A percentile compares a stretch with the other conserved stretches of the same genome.
These are phyloP conservation scores for Chrysoporthe puriensis DNA, from an alignment of 2,329 filamentous ascomycete species.

Conservation along the genomic window DNA sequence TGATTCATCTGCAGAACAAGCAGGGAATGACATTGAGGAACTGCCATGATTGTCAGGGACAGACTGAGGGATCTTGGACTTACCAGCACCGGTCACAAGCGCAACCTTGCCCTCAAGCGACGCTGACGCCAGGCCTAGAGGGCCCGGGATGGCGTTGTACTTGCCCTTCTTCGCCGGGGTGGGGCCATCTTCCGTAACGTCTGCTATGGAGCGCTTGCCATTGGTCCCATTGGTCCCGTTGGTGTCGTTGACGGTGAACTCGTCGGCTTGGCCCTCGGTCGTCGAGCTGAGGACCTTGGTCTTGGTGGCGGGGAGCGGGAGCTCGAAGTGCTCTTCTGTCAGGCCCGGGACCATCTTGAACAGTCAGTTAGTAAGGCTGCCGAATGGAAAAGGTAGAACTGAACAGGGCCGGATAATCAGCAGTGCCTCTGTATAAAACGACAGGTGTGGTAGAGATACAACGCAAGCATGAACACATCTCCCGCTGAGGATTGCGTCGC, in stretches of 20 bases:
- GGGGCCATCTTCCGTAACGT: conserved; percentile 27
- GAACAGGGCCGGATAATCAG: not conserved
- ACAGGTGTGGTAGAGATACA: not conserved
- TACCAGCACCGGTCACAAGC: conserved; percentile 45
- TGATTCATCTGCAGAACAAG: not conserved
- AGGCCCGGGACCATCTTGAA: conserved; percentile 23
- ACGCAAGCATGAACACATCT: not conserved
- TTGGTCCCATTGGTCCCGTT: conserved; percentile 14
- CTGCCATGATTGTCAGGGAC: not conserved
- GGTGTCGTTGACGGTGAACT: not conserved
- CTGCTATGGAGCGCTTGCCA: conserved; percentile 22
- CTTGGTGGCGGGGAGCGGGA: conserved; percentile 6
- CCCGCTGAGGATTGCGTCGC: not conserved
- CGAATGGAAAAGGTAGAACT: not conserved
- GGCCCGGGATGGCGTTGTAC: conserved; percentile 44
- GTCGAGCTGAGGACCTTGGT: not conserved
- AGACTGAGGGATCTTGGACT: conserved; percentile 26
- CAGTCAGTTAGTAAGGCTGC: not conserved
- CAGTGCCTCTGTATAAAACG: not conserved
- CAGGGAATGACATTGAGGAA: not conserved
- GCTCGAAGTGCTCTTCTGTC: conserved; percentile 20
- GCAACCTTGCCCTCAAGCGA: conserved; percentile 45
- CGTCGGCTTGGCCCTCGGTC: not conserved
- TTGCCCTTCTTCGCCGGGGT: conserved; percentile 35
- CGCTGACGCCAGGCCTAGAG: conserved; percentile 44